A percentile compares a stretch with the other conserved stretches of the same genome.
Conservation (phyloP, 345 rosid species). For the Eucalyptus leucophloia region DNA sequence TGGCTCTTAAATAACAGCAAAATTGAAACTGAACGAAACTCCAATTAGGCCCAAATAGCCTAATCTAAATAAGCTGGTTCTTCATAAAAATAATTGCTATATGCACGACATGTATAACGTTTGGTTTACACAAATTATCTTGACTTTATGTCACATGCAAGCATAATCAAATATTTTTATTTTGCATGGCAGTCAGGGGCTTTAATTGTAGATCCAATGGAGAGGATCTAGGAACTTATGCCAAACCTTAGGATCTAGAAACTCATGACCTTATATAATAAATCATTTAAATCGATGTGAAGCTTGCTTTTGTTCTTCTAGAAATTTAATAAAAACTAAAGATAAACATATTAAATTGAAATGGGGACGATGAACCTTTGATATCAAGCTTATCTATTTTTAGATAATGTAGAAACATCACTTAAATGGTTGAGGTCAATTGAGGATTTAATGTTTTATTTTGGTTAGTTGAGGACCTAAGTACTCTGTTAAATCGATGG, state of each 20-base stretch:
- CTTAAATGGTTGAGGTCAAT: neutral
- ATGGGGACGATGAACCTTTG: neutral
- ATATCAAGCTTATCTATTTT: neutral
- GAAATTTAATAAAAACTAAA: neutral
- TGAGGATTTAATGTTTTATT: neutral
- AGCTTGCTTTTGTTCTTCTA: neutral
- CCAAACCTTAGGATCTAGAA: neutral
- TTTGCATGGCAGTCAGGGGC: neutral
- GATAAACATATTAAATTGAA: neutral
- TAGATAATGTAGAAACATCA: neutral
- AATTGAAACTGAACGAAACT: neutral
- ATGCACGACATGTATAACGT: neutral
- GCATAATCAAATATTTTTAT: neutral
- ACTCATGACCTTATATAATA: neutral
- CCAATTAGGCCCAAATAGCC: neutral
- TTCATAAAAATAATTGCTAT: neutral
- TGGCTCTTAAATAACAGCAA: neutral
- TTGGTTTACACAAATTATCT: neutral
- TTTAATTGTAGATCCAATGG: neutral
- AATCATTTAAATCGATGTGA: neutral
- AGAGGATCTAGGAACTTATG: neutral
- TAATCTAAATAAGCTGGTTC: neutral
- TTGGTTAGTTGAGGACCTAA: neutral
- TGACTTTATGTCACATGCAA: neutral
- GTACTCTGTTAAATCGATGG: neutral